Percentiles rank a stretch among this genome's conserved stretches.
These are phyloP conservation scores for Luffa aegyptiaca DNA, from an alignment of 306 rosid genomes.

Conservation along the genomic window DNA sequence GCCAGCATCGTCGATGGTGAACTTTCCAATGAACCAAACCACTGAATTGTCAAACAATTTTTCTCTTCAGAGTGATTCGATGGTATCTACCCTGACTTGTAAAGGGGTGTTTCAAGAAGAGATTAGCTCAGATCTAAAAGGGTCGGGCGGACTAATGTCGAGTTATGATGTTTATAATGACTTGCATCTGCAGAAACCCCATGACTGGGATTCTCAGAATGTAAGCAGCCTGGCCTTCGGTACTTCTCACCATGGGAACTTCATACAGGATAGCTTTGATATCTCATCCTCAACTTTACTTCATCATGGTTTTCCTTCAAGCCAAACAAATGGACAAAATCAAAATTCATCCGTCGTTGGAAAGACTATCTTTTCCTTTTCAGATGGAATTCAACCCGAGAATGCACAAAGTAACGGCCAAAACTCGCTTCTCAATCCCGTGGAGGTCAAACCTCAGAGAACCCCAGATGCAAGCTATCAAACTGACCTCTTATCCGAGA, in stretches of 20 bases:
- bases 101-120: slow-evolving; percentile 63
- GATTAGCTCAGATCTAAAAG: slow-evolving; percentile 44
- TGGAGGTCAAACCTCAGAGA: slow-evolving; percentile 59
- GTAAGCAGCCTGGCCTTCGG: slow-evolving; percentile 45
- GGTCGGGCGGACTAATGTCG: slow-evolving; percentile 32
- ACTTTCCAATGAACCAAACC: slow-evolving; percentile 58
- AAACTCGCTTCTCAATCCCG: slow-evolving; percentile 16
- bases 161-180: slow-evolving; percentile 76
- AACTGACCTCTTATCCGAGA: slow-evolving; percentile 47
- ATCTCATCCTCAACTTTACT: slow-evolving; percentile 49
- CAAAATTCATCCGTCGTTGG: slow-evolving; percentile 31
- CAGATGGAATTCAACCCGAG: slow-evolving; percentile 32
- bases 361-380: slow-evolving; percentile 36
- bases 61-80: slow-evolving; percentile 55
- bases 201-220: slow-evolving; percentile 69
- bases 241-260: slow-evolving; percentile 50
- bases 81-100: slow-evolving; percentile 1
- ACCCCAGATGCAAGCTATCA: slow-evolving; percentile 48
- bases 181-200: slow-evolving; percentile 54
- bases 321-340: slow-evolving; percentile 26
- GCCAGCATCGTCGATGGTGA: slow-evolving; percentile 30
- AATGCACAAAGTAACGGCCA: slow-evolving; percentile 41
- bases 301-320: slow-evolving; percentile 61
- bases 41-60: slow-evolving; percentile 52
- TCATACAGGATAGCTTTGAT: slow-evolving; percentile 44